phyloP scores from a whole-genome alignment of 768 basidiomycete genomes.

The Termitomyces eurrhizus region DNA sequence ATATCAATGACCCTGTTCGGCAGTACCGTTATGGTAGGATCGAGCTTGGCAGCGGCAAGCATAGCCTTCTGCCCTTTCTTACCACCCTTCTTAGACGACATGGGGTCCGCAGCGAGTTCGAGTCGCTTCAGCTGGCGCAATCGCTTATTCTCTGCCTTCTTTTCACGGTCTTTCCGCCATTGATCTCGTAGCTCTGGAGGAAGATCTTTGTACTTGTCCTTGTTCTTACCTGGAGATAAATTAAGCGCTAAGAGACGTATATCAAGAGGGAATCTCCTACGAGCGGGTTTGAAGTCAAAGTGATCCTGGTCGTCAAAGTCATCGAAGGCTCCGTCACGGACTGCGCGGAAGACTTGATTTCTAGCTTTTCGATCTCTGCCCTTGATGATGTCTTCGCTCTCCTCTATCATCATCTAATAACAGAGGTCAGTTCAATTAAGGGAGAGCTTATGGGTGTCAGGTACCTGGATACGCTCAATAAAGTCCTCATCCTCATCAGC shows the following conservation, averaged over 20 bases:
- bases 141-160: constrained; percentile 76
- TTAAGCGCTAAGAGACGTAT: not conserved
- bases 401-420: constrained; percentile 56
- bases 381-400: constrained; percentile 46
- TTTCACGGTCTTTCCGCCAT: constrained; percentile 80
- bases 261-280: constrained; percentile 35
- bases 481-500: constrained; percentile 58
- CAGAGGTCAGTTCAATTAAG: not conserved
- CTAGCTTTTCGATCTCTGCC: constrained; percentile 42
- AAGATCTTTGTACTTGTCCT: constrained; percentile 49
- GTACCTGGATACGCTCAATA: constrained; percentile 51
- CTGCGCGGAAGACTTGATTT: constrained; percentile 57
- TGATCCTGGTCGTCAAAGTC: constrained; percentile 26
- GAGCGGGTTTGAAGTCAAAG: constrained; percentile 34
- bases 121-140: constrained; percentile 55
- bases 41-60: constrained; percentile 49
- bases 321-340: constrained; percentile 53
- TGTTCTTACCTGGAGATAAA: constrained; percentile 33
- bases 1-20: constrained; percentile 60
- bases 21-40: constrained; percentile 37
- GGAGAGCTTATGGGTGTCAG: constrained; percentile 10
- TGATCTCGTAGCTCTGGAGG: constrained; percentile 57
- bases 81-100: constrained; percentile 57
- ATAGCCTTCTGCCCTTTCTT: constrained; percentile 71
- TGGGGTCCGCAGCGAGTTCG: constrained; percentile 57